phyloP scores from a whole-genome alignment of 306 rosid species.

The Begonia fuchsioides region DNA sequence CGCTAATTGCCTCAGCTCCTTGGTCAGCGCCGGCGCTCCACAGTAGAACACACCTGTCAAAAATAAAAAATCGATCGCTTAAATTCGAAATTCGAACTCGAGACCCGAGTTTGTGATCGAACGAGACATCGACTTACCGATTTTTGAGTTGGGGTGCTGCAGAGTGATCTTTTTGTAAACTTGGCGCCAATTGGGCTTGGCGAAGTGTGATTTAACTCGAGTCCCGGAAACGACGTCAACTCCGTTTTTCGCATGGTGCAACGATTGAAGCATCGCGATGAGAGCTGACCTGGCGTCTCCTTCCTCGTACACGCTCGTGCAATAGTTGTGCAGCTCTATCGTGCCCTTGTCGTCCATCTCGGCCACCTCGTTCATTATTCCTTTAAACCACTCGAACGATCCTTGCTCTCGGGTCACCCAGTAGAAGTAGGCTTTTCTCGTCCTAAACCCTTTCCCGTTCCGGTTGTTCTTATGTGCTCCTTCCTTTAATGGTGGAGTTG shows the following conservation, averaged over 20 bases:
- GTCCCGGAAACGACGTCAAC: conserved; percentile 74
- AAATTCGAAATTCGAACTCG: too few species aligned
- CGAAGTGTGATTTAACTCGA: conserved; percentile 69
- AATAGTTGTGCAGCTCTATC: conserved; percentile 71
- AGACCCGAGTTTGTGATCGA: too few species aligned
- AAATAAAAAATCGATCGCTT: too few species aligned
- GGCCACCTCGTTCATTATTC: conserved; percentile 76
- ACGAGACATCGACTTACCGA: conserved; percentile 41
- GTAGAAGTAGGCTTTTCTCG: conserved; percentile 65
- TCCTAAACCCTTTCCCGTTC: conserved; percentile 46
- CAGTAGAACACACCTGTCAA: conserved; percentile 81
- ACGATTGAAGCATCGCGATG: conserved; percentile 77
- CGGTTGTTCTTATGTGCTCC: conserved; percentile 18
- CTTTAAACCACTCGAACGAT: conserved; percentile 84
- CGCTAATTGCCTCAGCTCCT: conserved; percentile 52
- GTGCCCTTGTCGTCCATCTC: conserved; percentile 46
- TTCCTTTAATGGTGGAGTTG: too few species aligned
- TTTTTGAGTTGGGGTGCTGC: conserved; percentile 46
- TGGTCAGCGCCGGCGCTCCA: conserved; percentile 52
- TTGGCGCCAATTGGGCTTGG: conserved; percentile 73
- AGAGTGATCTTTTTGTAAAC: conserved; percentile 50
- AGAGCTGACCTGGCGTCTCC: conserved; percentile 83
- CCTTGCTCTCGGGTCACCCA: conserved; percentile 96
- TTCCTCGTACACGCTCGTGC: conserved; percentile 84
- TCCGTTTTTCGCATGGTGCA: conserved; percentile 68